Base-by-base conservation (phyloP, 352 stramenopile genomes). In the Globisporangium radiosum region DNA sequence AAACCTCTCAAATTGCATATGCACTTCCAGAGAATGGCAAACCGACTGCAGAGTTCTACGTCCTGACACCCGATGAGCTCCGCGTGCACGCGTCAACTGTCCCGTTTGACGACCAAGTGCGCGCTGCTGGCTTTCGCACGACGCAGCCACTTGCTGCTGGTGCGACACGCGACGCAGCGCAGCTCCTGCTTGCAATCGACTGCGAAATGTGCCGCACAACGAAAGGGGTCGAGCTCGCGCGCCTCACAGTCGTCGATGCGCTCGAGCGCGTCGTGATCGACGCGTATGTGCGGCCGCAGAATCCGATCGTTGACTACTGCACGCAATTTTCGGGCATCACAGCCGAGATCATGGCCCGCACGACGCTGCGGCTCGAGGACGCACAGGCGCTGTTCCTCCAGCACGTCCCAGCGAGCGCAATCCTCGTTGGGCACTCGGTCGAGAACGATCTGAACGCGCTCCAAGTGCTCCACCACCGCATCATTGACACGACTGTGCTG, bases 171-270 rank as follows among this genome's bases (percentile, higher is more conserved):
- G 40, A 64, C 38, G 47, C 73, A 1, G 65, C 78, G 38, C 69
- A 85, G 25, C 63, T 88, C 6, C 60, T 95, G 45, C 65, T 95
- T 1, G 85, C 83, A 33, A 56, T 96, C 39, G 87, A 96, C 62
- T 96, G 87, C 59, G 87, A 96, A 36, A 96, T 96, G 87, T 92
- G 85, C 52, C 75, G 74, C 17, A 94, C 83, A 11, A 95, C 87
- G 15, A 92, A 92, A 64, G 79, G 81, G n/a, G 68, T 89, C n/a
- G 85, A 94, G 63, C 71, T 94, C 11, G 76, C 82, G 13, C 78
- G 85, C 1, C 54, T 94, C 15, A 91, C 85, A 9, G 68, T 94
- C 13, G 68, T 94, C 8, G 81, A 94, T 47, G 59, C 82, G 14
- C 73, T 62, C 7, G 73, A 92, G 56, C 53, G 75, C 50, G 75